Base-by-base conservation (phyloP, 108 stramenopile genomes). In the Licmophora abbreviata region DNA sequence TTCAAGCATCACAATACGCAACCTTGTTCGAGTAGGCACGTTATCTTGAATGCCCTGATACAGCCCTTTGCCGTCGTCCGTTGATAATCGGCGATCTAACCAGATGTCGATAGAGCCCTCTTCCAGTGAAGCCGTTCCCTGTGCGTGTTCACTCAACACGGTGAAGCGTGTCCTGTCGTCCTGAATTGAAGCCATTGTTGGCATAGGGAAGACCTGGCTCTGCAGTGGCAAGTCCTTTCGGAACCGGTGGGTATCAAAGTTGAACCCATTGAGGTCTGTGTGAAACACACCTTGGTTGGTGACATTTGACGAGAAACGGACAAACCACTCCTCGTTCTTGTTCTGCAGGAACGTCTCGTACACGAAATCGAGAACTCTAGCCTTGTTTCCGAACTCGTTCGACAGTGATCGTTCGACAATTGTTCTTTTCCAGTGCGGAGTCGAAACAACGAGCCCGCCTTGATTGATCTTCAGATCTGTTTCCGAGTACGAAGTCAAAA, bases 191-290 rank as follows among this genome's bases (percentile, higher is more conserved):
- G 79, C 73, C 18, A 65, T 52, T 1, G 74, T 75, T 20, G 79
- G 79, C 79, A 80, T 80, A 22, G 79, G 79, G 37, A 72, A 80
- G 0, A 80, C 79, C 55, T 80, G 79, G 37, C 58, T 55, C 41
- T 80, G 79, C 55, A 80, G 59, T 7, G 79, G 79, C 67, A 80
- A 51, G 35, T 80, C 79, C 1, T 46, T 15, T 10, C 79, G 62
- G 40, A 58, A 71, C 20, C 73, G 49, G 57, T 80, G 79, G 0
- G 70, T 80, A 40, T 80, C 79, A 33, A 75, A 80, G 29, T 75
- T 76, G 41, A 56, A 73, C 3, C 79, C 79, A 66, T 80, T 80
- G 59, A 80, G 61, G 44, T 80, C 79, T 5, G 79, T 80, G 36
- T 80, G 79, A 52, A 80, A 80, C 29, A 73, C 43, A 5, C 79